phyloP scores from a whole-genome alignment of 2,329 filamentous ascomycete genomes.

The Lecanosticta acicola region DNA sequence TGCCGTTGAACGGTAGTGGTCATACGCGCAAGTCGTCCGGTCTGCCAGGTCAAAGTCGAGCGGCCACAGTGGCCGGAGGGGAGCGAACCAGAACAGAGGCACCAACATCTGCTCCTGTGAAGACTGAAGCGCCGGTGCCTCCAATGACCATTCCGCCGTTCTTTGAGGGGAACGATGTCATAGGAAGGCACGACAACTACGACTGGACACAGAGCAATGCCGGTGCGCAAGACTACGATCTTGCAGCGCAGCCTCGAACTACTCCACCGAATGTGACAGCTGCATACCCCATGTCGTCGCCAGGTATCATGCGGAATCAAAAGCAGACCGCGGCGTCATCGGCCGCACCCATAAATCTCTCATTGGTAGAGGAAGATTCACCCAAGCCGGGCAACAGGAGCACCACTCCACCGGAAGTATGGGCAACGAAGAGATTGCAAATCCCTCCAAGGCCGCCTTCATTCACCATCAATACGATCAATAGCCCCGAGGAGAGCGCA shows the following conservation, averaged over 20 bases:
- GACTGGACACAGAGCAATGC: constrained; percentile 36
- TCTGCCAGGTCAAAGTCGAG: constrained; percentile 18
- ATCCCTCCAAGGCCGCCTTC: constrained; percentile 40
- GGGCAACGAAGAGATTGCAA: constrained; percentile 21
- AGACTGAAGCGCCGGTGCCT: constrained; percentile 33
- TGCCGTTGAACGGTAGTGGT: constrained; percentile 73
- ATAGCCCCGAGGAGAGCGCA: constrained; percentile 66
- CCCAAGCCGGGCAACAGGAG: constrained; percentile 31
- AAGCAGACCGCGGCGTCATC: constrained; percentile 39
- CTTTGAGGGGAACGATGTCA: constrained; percentile 38
- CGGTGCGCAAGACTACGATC: constrained; percentile 32
- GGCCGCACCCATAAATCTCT: constrained; percentile 48
- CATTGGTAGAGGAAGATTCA: constrained; percentile 51
- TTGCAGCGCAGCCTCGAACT: constrained; percentile 34
- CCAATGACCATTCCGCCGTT: constrained; percentile 35
- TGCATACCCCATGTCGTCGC: constrained; percentile 41
- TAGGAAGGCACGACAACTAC: constrained; percentile 38
- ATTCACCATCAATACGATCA: constrained; percentile 45
- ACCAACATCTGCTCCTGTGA: constrained; percentile 28
- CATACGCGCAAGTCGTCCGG: constrained; percentile 60
- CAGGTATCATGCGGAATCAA: constrained; percentile 43
- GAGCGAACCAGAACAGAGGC: constrained; percentile 25
- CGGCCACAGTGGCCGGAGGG: constrained; percentile 25
- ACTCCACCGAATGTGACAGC: constrained; percentile 16
- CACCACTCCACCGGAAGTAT: constrained; percentile 20